phyloP scores from a whole-genome alignment of 78 protist genomes.

The Cyanophora paradoxa region DNA sequence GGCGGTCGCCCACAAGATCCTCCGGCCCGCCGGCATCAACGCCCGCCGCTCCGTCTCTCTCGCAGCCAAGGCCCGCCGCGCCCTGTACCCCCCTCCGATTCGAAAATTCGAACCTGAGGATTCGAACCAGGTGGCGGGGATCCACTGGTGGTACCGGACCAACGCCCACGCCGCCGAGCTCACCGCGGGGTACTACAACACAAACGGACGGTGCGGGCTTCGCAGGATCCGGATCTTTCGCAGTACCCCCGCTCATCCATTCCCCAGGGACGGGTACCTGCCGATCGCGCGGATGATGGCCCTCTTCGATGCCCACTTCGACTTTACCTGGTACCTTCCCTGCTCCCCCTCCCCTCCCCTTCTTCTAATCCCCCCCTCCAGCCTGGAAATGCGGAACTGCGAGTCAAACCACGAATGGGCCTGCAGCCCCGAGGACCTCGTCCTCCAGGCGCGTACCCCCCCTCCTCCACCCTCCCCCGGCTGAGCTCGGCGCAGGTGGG shows the following conservation, averaged over 20 bases:
- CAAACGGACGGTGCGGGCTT: too few relatives aligned
- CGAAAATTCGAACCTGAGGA: too few relatives aligned
- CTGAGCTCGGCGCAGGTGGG: too few relatives aligned
- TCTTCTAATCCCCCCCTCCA: too few relatives aligned
- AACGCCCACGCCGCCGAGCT: slow-evolving; percentile 76
- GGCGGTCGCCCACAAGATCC: slow-evolving; percentile 20
- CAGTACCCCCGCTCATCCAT: too few relatives aligned
- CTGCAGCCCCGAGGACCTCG: slow-evolving; percentile 32
- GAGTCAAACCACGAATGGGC: background rate
- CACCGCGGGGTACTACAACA: slow-evolving; percentile 79
- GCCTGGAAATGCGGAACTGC: slow-evolving; percentile 30
- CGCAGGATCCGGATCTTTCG: too few relatives aligned
- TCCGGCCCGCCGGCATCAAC: slow-evolving; percentile 1
- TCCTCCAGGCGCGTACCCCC: slow-evolving; percentile 6
- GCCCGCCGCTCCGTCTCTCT: too few relatives aligned
- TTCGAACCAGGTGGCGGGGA: too few relatives aligned
- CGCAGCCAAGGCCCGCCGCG: slow-evolving; percentile 68
- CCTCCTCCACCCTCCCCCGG: too few relatives aligned
- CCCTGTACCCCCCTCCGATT: too few relatives aligned
- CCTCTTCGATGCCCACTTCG: slow-evolving; percentile 3
- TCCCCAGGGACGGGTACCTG: slow-evolving; percentile 14
- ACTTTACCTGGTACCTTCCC: slow-evolving; percentile 52
- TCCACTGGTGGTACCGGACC: slow-evolving; percentile 79
- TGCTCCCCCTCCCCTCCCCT: too few relatives aligned
- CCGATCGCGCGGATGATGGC: background rate